Conservation (phyloP, 345 rosid genomes). For the Pistacia integerrima region DNA sequence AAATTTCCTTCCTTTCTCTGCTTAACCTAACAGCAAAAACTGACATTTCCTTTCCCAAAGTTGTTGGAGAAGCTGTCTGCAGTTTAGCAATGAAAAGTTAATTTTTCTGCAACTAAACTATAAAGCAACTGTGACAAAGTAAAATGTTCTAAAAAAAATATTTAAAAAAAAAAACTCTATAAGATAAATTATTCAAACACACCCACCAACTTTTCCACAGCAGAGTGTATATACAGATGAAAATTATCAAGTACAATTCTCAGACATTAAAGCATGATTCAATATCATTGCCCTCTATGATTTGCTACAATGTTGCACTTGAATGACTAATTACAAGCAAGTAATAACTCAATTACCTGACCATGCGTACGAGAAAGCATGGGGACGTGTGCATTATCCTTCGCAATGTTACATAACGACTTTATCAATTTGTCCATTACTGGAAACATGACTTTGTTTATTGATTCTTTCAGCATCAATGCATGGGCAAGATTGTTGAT, state of each 20-base stretch:
- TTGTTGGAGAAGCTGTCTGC: conserved; percentile 97
- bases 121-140: too few species aligned
- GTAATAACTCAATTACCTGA: conserved; percentile 54
- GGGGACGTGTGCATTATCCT: conserved; percentile 62
- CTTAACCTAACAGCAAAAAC: conserved; percentile 84
- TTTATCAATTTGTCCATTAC: conserved; percentile 70
- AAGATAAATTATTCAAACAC: neutral
- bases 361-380: conserved; percentile 99
- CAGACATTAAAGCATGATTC: neutral
- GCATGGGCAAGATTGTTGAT: conserved; percentile 94
- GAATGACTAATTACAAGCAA: neutral
- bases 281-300: neutral
- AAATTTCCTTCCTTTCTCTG: conserved; percentile 68
- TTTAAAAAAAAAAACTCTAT: neutral
- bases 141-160: neutral
- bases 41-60: conserved; percentile 96
- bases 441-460: conserved; percentile 62
- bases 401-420: conserved; percentile 60
- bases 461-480: conserved; percentile 82
- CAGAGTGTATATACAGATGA: neutral
- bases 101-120: neutral
- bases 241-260: neutral
- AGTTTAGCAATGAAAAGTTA: conserved; percentile 16
- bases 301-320: neutral
- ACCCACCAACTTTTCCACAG: neutral